Base-by-base conservation (phyloP, 2,329 filamentous ascomycete genomes). In the Aspergillus floridensis region DNA sequence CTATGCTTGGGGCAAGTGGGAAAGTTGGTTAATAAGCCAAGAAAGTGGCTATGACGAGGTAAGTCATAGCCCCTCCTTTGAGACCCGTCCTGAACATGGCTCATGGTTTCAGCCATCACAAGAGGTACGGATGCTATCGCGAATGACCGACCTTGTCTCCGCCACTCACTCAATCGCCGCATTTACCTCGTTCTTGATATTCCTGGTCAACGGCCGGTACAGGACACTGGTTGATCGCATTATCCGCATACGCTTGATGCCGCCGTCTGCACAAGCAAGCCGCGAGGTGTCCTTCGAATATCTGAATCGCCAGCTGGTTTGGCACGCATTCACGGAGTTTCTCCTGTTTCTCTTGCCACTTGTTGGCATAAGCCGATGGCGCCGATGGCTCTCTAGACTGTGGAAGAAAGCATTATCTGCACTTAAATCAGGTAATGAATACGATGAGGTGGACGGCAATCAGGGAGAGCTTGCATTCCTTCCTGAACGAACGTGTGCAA, bases 251-350 rank as follows among this genome's bases (percentile, higher is more conserved):
- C 88, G 93, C 57, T 85, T 99, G 49, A 89, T 92, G 3, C 90
- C 95, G 7, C 89, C 90, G 5, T 93, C 89, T 3, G 92, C 86
- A 70, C 91, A 96, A 72, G 89, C 96, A 64, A 91, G 87, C 72
- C 85, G 93, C 32, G 92, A 98, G 76, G 93, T 99, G 26, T 96
- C 91, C 1, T 98, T 99, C 72, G 95, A 99, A 77, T 98, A 97
- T 70, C 85, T 98, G 53, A 99, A 99, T 74, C 88, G 95, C 51
- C 95, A 99, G 77, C 86, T 99, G 11, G 95, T 99, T 41, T 99
- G 95, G 95, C 95, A 99, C 77, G 95, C 95, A n/a, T 96, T 99
- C 70, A 99, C 95, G 26, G 95, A 99, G 74, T 99, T 99, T 69
- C 81, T 99, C n/a, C 84, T 99, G 32, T 99, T 98, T 74, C 85